Evolutionary conservation across 148 eudicot genomes (phyloP).

Genomic region (Talinum fruticosum): DNA sequence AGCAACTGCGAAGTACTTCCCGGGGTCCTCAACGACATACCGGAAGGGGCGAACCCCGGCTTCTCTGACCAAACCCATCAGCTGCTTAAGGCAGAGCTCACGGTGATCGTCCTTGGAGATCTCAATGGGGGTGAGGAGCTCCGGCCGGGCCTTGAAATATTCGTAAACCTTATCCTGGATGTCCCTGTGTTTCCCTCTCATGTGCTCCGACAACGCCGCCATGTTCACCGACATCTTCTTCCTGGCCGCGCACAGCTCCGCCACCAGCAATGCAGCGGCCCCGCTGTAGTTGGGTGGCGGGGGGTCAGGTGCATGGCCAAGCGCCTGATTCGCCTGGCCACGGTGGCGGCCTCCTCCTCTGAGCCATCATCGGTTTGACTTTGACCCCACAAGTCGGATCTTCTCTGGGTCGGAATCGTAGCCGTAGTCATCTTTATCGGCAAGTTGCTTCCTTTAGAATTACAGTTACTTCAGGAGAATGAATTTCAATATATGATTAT

Average conservation of each 20-base stretch:
- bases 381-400: slow-evolving; percentile 10
- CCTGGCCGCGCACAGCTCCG: slow-evolving; percentile 39
- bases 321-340: slow-evolving; percentile 50
- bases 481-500: background rate
- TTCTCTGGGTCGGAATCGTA: no score
- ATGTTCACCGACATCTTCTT: slow-evolving; percentile 40
- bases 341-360: slow-evolving; percentile 1
- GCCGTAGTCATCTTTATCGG: no score
- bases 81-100: slow-evolving; percentile 67
- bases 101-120: slow-evolving; percentile 72
- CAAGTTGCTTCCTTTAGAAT: no score
- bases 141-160: slow-evolving; percentile 57
- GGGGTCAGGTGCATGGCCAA: slow-evolving; percentile 51
- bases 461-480: no score
- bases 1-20: slow-evolving; percentile 65
- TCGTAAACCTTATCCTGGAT: slow-evolving; percentile 57
- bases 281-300: background rate
- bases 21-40: slow-evolving; percentile 67
- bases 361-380: slow-evolving; percentile 25
- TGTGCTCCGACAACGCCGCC: slow-evolving; percentile 43
- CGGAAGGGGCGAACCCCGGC: slow-evolving; percentile 61
- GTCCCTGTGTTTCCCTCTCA: slow-evolving; percentile 83
- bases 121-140: slow-evolving; percentile 75
- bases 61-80: slow-evolving; percentile 60
- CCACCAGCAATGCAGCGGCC: background rate